Evolutionary conservation across 2,329 filamentous ascomycete species (phyloP), one percentile per base, ranked within the genome.

Genomic region (Emydomyces testavorans): DNA sequence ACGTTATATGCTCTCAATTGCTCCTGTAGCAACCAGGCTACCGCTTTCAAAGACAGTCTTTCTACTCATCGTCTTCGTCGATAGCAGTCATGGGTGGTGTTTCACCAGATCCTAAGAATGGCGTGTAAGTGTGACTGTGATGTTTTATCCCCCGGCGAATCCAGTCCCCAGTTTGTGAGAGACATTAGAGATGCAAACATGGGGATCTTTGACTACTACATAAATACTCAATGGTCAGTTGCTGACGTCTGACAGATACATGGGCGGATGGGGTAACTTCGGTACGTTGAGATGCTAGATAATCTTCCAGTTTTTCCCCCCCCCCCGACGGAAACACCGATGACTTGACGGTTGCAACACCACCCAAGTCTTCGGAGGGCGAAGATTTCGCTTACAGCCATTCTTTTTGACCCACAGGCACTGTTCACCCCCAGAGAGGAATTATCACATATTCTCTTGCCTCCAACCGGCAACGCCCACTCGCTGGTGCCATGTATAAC

Each of bases 391-490:
- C 43, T 31, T 38, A 46, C 23, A 16, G 31, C 7, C 2, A 20
- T 21, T 16, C 13, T 29, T n/a, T 39, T 48, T 28, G 11, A 23
- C 39, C 16, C 38, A 42, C 21, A 51, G 46, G 48, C 23, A 35
- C 48, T 16, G 46, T 47, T 24, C 49, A 37, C 39, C 50, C 53
- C 15, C 78, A 81, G 63, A 78, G 78, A 62, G 78, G 78, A 60
- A 71, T 82, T 51, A 70, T 73, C 49, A 73, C 74, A 61, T 96
- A 93, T 72, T 77, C 82, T 57, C 65, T 98, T 58, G 82, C 85
- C 59, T 71, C 83, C 57, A 96, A 98, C 78, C 83, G 85, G 65
- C 90, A 94, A 74, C 82, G 85, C 62, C 85, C 88, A 54, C 76
- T 94, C 57, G 87, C 87, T 55, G 86, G 85, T 60, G 74, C 82